These are phyloP conservation scores for Aureobasidium mangrovei DNA, from an alignment of 2,329 filamentous ascomycete genomes.

Conservation along the genomic window DNA sequence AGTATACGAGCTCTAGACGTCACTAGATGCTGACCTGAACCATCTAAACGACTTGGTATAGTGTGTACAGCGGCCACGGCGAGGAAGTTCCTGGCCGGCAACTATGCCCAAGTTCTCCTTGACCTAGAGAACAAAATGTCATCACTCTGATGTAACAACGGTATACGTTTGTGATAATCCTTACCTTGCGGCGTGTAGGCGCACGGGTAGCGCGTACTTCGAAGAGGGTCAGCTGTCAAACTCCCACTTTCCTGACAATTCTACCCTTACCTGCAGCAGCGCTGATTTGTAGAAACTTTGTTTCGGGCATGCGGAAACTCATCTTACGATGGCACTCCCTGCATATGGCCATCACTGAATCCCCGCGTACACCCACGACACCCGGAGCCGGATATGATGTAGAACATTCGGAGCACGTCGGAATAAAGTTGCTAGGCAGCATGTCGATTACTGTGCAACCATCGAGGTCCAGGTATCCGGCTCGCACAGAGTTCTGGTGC, in stretches of 20 bases:
- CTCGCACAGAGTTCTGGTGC: conserved; percentile 63
- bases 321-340: conserved; percentile 72
- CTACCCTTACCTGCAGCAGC: conserved; percentile 30
- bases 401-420: conserved; percentile 70
- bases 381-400: conserved; percentile 53
- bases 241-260: not conserved
- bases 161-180: conserved; percentile 4
- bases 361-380: conserved; percentile 63
- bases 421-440: conserved; percentile 69
- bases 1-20: too few species aligned
- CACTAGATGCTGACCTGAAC: conserved; percentile 36
- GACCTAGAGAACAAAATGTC: conserved; percentile 21
- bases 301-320: conserved; percentile 68
- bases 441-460: conserved; percentile 69
- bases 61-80: conserved; percentile 45
- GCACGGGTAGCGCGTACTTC: conserved; percentile 24
- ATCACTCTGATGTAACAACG: not conserved
- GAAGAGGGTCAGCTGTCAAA: not conserved
- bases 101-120: conserved; percentile 47
- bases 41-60: conserved; percentile 48
- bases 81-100: conserved; percentile 45
- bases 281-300: conserved; percentile 67
- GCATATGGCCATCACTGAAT: conserved; percentile 65
- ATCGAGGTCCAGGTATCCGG: conserved; percentile 68
- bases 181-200: conserved; percentile 23